Conservation (phyloP, 2,329 filamentous ascomycete genomes). For the Ophiostoma novo-ulmi region DNA sequence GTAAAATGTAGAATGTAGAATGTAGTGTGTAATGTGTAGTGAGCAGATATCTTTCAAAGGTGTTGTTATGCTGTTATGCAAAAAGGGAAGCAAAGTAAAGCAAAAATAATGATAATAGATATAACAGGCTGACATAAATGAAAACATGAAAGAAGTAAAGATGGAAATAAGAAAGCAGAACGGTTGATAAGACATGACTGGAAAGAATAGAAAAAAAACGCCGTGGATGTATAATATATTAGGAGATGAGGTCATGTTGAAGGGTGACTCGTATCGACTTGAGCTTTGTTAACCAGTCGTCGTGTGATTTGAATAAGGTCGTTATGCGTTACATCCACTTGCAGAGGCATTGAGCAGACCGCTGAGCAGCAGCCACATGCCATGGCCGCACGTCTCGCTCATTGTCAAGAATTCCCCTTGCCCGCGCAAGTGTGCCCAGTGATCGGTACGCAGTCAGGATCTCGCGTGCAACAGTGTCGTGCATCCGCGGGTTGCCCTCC, state of each 20-base stretch:
- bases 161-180: background rate
- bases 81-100: background rate
- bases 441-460: conserved; percentile 64
- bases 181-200: background rate
- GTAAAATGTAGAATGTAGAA: background rate
- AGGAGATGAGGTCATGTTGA: background rate
- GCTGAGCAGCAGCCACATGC: conserved; percentile 69
- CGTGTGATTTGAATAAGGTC: background rate
- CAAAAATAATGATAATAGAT: background rate
- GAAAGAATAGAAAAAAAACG: background rate
- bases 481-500: conserved; percentile 48
- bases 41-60: background rate
- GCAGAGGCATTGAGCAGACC: conserved; percentile 61
- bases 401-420: conserved; percentile 57
- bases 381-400: conserved; percentile 64
- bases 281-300: background rate
- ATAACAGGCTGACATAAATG: background rate
- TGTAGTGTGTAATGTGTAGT: background rate
- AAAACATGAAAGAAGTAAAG: background rate
- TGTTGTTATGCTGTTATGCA: background rate
- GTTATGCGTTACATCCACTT: conserved; percentile 50
- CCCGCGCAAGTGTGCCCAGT: conserved; percentile 62
- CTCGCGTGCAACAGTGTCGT: conserved; percentile 64
- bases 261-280: background rate
- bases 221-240: background rate